Evolutionary conservation across 2,329 filamentous ascomycete species (phyloP), one percentile per base, ranked within the genome.

Genomic region (Orbilia javanica): DNA sequence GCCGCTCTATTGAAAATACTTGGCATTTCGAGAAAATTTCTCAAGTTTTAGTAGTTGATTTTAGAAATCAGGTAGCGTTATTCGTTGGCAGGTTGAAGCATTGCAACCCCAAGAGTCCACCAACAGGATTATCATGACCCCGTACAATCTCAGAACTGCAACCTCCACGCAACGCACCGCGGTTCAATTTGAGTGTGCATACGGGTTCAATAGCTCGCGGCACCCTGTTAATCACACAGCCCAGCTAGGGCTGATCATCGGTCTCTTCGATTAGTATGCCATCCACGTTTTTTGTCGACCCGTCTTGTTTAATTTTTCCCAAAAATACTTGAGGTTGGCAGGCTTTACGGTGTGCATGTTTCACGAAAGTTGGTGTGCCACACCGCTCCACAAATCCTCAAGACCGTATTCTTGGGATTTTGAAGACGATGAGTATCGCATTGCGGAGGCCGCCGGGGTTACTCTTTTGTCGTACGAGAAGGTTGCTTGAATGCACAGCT

Each of bases 381-480:
- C 66, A 70, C 72, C 20, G 44, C 65, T 65, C 72, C 48, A 57
- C 65, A 44, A 31, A 71, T 52, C 60, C n/a, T 64, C 65, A 60
- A 64, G 55, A 65, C 72, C 73, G 34, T 63, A 60, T 55, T 71
- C 66, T 77, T 65, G 73, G 73, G 73, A 66, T 63, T 76, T 25
- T 42, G 55, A 42, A 13, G 55, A 60, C 53, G 66, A 65, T 48
- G 27, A 44, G 53, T 55, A 67, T 77, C 66, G 66, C 73, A 76
- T 60, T 66, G 57, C 65, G 72, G 72, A 76, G 48, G 55, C 55
- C 48, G 72, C 34, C 72, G 57, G 55, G 27, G 39, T 55, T 36
- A 34, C n/a, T 22, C 2, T 69, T 64, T 55, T 48, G 36, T 77
- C 66, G 60, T 71, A 71, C 66, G 60, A 66, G 50, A 60, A n/a